A percentile compares a stretch with the other conserved stretches of the same genome.
Evolutionary conservation across 1,284 basidiomycete species (phyloP).

Genomic region (Melampsora americana): DNA sequence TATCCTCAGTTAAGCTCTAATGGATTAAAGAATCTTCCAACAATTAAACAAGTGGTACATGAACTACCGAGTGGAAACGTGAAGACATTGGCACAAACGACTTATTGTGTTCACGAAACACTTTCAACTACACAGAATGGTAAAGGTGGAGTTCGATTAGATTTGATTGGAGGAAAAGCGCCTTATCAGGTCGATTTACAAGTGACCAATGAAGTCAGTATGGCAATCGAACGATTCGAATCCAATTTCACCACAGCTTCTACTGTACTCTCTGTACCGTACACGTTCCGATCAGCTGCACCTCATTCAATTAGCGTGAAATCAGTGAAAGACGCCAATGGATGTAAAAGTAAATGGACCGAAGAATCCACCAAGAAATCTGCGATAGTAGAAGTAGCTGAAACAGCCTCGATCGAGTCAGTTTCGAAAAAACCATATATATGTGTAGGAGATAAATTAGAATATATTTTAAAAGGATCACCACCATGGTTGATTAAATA

Average conservation of each 20-base stretch:
- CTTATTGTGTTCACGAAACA: slow-evolving; percentile 38
- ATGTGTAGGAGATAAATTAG: slow-evolving; percentile 84
- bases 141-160: slow-evolving; percentile 28
- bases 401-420: slow-evolving; percentile 85
- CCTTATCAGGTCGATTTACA: slow-evolving; percentile 32
- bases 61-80: slow-evolving; percentile 59
- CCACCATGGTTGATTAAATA: slow-evolving; percentile 96
- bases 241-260: slow-evolving; percentile 18
- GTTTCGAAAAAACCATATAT: slow-evolving; percentile 74
- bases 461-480: slow-evolving; percentile 88
- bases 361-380: not conserved
- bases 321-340: slow-evolving; percentile 70
- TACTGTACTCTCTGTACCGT: slow-evolving; percentile 61
- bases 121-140: slow-evolving; percentile 6
- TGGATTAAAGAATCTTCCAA: slow-evolving; percentile 53
- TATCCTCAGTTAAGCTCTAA: slow-evolving; percentile 63
- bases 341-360: slow-evolving; percentile 62
- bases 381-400: slow-evolving; percentile 68
- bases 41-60: slow-evolving; percentile 34
- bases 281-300: slow-evolving; percentile 71
- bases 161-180: slow-evolving; percentile 31
- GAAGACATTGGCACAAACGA: slow-evolving; percentile 46
- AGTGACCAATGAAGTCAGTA: slow-evolving; percentile 36
- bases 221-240: slow-evolving; percentile 24
- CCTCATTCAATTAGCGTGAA: slow-evolving; percentile 75